Evolutionary conservation across 768 basidiomycete genomes (phyloP).

Genomic region (Pleurotus giganteus): DNA sequence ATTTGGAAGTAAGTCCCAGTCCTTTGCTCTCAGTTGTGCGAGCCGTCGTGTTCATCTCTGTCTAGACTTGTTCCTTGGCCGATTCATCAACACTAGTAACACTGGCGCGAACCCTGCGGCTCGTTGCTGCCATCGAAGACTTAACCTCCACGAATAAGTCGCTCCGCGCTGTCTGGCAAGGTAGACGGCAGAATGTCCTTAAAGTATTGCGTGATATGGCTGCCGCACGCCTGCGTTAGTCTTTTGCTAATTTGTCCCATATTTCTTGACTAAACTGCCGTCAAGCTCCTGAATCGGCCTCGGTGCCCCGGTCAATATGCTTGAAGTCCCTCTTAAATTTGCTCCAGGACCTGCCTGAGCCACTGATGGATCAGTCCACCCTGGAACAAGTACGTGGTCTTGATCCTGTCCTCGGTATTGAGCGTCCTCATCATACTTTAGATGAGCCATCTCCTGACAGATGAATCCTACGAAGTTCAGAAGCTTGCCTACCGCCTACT

Average conservation of each 20-base stretch:
- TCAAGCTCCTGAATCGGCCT: slow-evolving; percentile 19
- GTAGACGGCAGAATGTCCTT: slow-evolving; percentile 49
- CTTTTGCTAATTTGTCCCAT: neutral
- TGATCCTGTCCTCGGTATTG: neutral
- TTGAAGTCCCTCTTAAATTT: slow-evolving; percentile 67
- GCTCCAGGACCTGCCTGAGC: slow-evolving; percentile 60
- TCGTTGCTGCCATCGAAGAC: slow-evolving; percentile 70
- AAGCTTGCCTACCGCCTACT: slow-evolving; percentile 77
- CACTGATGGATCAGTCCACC: slow-evolving; percentile 61
- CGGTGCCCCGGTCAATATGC: slow-evolving; percentile 64
- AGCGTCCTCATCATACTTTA: slow-evolving; percentile 24
- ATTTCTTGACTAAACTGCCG: neutral
- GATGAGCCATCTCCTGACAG: slow-evolving; percentile 80
- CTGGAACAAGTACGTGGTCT: slow-evolving; percentile 52
- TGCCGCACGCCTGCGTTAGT: slow-evolving; percentile 50
- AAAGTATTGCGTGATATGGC: slow-evolving; percentile 62
- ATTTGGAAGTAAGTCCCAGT: slow-evolving; percentile 66
- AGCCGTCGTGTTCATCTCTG: neutral
- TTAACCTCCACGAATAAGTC: slow-evolving; percentile 70
- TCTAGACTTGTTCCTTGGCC: slow-evolving; percentile 55
- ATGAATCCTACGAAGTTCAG: slow-evolving; percentile 64
- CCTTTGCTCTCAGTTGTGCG: neutral
- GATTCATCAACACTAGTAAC: slow-evolving; percentile 59
- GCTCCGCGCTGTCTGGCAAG: slow-evolving; percentile 68
- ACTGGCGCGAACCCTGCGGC: slow-evolving; percentile 65